Conservation (phyloP, 495 filamentous ascomycete species). For the Mycothermus thermophilus region DNA sequence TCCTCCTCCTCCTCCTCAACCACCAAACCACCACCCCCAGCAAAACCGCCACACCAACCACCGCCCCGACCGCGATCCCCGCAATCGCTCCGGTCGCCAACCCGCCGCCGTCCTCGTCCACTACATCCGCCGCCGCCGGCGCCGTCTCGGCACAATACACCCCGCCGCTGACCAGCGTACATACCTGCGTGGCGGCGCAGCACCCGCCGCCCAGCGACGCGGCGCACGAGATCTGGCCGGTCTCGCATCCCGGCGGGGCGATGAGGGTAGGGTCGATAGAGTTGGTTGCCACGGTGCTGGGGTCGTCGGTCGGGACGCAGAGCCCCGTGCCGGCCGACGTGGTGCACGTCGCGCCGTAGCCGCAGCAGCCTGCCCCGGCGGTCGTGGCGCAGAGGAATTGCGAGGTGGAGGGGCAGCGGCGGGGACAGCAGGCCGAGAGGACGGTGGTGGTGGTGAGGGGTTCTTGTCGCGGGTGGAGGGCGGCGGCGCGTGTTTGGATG, state of each 20-base stretch:
- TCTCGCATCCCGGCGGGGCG: conserved; percentile 43
- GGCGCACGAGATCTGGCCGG: conserved; percentile 56
- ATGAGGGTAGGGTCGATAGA: conserved; percentile 11
- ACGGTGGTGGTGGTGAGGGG: conserved; percentile 7
- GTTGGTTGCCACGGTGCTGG: conserved; percentile 11
- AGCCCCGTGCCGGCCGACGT: too few relatives aligned
- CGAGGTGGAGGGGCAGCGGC: conserved; percentile 20
- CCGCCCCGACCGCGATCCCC: conserved; percentile 33
- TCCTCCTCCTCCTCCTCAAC: conserved; percentile 20
- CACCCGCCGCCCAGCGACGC: conserved; percentile 57
- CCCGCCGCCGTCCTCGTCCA: conserved; percentile 1
- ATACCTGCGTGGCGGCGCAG: conserved; percentile 56
- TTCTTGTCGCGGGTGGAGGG: background rate
- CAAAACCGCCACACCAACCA: conserved; percentile 24
- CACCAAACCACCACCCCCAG: conserved; percentile 23
- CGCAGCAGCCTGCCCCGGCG: conserved; percentile 34
- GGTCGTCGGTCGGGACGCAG: too few relatives aligned
- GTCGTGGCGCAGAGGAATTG: conserved; percentile 27
- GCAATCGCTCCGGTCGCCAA: conserved; percentile 28
- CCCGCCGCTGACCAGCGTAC: conserved; percentile 46
- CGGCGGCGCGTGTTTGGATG: too few relatives aligned
- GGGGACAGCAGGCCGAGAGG: conserved; percentile 25
- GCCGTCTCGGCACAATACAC: conserved; percentile 34
- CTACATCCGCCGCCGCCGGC: conserved; percentile 16
- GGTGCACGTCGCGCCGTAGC: conserved; percentile 23